Evolutionary conservation across 2,329 filamentous ascomycete species (phyloP).

Genomic region (Monilinia fructigena): DNA sequence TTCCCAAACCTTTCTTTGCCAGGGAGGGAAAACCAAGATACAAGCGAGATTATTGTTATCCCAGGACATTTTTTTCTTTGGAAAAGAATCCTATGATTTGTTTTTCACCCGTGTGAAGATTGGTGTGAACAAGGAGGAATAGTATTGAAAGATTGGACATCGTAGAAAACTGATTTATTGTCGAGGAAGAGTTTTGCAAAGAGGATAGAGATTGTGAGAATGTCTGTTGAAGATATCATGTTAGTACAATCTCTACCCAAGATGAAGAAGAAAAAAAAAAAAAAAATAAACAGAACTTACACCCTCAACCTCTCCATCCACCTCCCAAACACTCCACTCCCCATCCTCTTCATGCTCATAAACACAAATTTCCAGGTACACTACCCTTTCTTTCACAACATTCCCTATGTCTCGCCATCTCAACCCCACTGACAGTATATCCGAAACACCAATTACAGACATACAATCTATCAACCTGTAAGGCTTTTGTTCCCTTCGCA

Average conservation of each 20-base stretch:
- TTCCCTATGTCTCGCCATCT: conserved; percentile 58
- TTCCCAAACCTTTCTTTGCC: conserved; percentile 86
- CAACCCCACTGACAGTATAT: conserved; percentile 67
- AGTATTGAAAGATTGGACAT: conserved; percentile 93
- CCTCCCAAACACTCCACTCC: conserved; percentile 83
- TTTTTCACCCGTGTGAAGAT: conserved; percentile 44
- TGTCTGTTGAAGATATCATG: conserved; percentile 48
- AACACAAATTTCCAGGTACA: conserved; percentile 67
- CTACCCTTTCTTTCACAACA: conserved; percentile 53
- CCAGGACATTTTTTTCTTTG: conserved; percentile 99
- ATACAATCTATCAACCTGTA: conserved; percentile 66
- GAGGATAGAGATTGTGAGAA: conserved; percentile 95
- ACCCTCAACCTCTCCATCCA: conserved; percentile 84
- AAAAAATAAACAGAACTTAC: conserved; percentile 44
- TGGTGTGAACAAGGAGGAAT: conserved; percentile 81
- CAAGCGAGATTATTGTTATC: conserved; percentile 97
- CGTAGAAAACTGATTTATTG: conserved; percentile 98
- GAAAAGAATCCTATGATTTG: conserved; percentile 95
- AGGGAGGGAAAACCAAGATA: conserved; percentile 92
- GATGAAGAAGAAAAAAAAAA: neutral
- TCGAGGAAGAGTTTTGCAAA: conserved; percentile 98
- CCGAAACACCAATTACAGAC: conserved; percentile 95
- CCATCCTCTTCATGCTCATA: conserved; percentile 57
- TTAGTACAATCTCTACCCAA: neutral
- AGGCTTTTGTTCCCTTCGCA: conserved; percentile 10